phyloP scores from a whole-genome alignment of 441 rosid genomes.

The Aleurites moluccanus region DNA sequence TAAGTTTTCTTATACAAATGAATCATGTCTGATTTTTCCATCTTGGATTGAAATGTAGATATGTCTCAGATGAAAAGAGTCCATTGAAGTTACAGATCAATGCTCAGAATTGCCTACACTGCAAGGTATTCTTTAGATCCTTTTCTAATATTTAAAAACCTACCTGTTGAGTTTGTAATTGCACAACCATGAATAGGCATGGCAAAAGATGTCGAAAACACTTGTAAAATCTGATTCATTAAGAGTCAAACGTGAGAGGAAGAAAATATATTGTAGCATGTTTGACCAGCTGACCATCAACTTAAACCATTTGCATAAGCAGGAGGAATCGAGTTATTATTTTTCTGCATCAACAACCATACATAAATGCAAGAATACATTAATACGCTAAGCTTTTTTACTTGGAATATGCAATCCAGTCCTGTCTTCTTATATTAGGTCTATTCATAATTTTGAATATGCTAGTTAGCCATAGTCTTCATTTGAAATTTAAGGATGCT shows the following conservation, averaged over 20 bases:
- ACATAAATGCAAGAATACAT: too few species aligned
- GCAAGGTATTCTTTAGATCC: conserved; percentile 61
- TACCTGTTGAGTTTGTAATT: neutral
- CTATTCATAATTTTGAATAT: neutral
- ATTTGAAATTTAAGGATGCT: neutral
- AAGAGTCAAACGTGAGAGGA: too few species aligned
- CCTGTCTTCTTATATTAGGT: neutral
- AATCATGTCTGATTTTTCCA: conserved; percentile 14
- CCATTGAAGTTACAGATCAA: conserved; percentile 78
- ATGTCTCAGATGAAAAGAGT: conserved; percentile 64
- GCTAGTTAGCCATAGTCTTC: neutral
- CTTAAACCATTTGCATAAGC: neutral
- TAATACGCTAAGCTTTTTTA: too few species aligned
- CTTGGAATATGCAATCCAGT: neutral
- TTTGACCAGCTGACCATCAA: too few species aligned
- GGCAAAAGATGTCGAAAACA: neutral
- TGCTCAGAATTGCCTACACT: conserved; percentile 93
- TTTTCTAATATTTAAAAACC: neutral
- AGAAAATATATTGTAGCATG: neutral
- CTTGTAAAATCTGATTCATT: neutral
- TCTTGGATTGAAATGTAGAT: conserved; percentile 42
- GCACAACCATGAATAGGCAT: neutral
- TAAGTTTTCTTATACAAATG: conserved; percentile 11
- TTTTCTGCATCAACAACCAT: neutral
- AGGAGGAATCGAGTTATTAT: neutral